Evolutionary conservation across 331 rosid species (phyloP), one percentile per base, ranked within the genome.

Genomic region (Rosa hybrid): DNA sequence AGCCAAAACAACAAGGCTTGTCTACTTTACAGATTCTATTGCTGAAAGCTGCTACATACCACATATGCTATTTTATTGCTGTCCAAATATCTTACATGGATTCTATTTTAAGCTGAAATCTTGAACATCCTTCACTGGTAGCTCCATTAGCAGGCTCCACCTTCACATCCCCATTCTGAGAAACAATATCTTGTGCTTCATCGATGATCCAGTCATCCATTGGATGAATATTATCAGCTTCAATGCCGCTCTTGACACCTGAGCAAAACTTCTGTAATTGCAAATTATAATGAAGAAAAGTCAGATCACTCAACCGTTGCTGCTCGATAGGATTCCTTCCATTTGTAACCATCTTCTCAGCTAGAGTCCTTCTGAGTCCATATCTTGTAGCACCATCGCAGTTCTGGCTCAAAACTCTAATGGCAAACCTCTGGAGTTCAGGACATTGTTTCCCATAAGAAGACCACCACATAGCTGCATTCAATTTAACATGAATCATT

Each of bases 381-480:
- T 53, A 82, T 44, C 65, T 78, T 11, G 69, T 27, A 51, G 85
- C 82, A 56, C 82, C 79, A 0, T 72, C 76, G 1, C 82, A 77
- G 63, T 63, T 77, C 42, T 77, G 85, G 74, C 85, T 82, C 76
- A 82, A 44, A 82, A 82, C 51, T 45, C 56, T 48, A 65, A 82
- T 45, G 8, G 85, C 82, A 77, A 78, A 82, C 30, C 73, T 72
- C 76, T 78, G 82, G 57, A 82, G 57, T 77, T 77, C 79, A 62
- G 79, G 82, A 78, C 34, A 65, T 38, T 72, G 38, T 23, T 65
- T 51, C n/a, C 85, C 74, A 62, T 82, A 77, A 62, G 14, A n/a
- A 41, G 78, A 70, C 81, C 81, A 82, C 85, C 85, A 82, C 17
- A 10, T 21, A 2, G 60, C 85, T 82, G 81, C 73, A 82, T 44